Evolutionary conservation across 2,329 filamentous ascomycete species (phyloP), one percentile per base, ranked within the genome.

Genomic region (Pseudopyrenochaeta lycopersici): DNA sequence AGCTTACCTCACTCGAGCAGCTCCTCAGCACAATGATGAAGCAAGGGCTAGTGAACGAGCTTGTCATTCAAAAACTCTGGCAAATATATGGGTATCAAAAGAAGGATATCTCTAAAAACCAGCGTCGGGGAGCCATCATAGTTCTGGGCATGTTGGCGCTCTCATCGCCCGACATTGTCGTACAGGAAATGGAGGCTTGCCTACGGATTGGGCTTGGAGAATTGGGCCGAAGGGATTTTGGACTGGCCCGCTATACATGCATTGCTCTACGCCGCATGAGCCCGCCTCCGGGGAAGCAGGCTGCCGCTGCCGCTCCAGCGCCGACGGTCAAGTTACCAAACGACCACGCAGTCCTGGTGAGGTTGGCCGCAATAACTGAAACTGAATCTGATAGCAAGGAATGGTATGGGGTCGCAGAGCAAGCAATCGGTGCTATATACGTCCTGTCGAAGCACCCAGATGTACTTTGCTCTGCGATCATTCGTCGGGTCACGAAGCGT

Each of bases 11-110:
- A 41, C 82, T 99, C 7, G 95, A 99, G 76, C 95, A 99, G 76
- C 82, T 99, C 3, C 82, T 99, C 6, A 92, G 91, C 58, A 98
- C 92, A 0, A 99, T 99, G 95, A 97, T 97, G 91, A 96, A 93
- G 77, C 88, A 89, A 32, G 91, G 92, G 12, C 85, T 93, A 74
- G 88, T 99, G 58, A 89, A 91, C 1, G 92, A 96, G 17, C 81
- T 90, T 1, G 94, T 99, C 44, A 85, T 98, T 43, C 85, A 90
- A 46, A 99, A 98, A 79, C 81, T 99, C 5, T 99, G 96, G 95
- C 92, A 97, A 70, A 93, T 99, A 2, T 99, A 99, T 70, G 92
- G 94, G 33, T 89, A 97, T 39, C 93, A 97, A 71, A 95, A 89
- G 78, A 74, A 67, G 56, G 93, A 97, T 52, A 97, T 97, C 39